Conservation (phyloP, 2,329 filamentous ascomycete genomes). For the Lachnellula hyalina region DNA sequence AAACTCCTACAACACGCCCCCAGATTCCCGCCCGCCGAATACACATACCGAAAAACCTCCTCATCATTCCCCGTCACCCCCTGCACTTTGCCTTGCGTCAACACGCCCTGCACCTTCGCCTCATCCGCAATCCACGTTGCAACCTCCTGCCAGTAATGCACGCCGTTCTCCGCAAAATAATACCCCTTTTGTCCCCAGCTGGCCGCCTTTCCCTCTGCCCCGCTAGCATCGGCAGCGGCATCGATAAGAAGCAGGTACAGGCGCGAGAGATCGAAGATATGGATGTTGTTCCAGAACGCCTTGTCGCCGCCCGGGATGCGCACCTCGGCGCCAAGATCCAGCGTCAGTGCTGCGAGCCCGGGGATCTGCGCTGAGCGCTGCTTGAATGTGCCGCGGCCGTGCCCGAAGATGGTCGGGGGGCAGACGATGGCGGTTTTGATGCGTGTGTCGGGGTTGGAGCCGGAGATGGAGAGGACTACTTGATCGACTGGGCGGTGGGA, state of each 20-base stretch:
- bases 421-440: conserved; percentile 58
- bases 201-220: conserved; percentile 18
- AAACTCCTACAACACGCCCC: background rate
- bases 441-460: conserved; percentile 34
- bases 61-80: background rate
- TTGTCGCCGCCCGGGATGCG: conserved; percentile 44
- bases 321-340: conserved; percentile 43
- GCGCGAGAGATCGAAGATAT: conserved; percentile 50
- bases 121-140: conserved; percentile 50
- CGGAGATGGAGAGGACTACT: conserved; percentile 45
- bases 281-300: conserved; percentile 53
- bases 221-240: conserved; percentile 39
- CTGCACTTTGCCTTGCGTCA: background rate
- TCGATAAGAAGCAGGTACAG: conserved; percentile 49
- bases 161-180: conserved; percentile 60
- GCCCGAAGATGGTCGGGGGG: conserved; percentile 57
- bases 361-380: conserved; percentile 50
- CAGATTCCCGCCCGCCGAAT: background rate
- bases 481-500: conserved; percentile 65
- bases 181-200: conserved; percentile 58
- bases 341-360: conserved; percentile 41
- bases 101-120: conserved; percentile 45
- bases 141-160: conserved; percentile 59
- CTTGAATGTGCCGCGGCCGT: conserved; percentile 51
- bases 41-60: background rate